These are phyloP conservation scores for Trichoderma sp. DNA, from an alignment of 2,329 filamentous ascomycete species.

Conservation along the genomic window DNA sequence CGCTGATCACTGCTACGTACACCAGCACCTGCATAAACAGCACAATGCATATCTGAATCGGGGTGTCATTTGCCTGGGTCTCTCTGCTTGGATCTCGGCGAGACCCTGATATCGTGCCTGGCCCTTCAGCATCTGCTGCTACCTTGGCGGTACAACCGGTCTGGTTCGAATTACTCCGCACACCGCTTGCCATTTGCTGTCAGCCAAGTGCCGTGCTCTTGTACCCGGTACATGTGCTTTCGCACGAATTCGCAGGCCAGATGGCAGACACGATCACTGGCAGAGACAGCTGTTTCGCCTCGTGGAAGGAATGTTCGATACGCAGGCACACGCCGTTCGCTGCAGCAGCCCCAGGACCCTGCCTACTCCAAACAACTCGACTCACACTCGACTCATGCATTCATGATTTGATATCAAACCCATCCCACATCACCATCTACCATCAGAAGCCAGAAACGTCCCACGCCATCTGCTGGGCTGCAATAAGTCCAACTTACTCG, in stretches of 20 bases:
- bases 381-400: not conserved
- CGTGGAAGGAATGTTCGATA: not conserved
- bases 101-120: not conserved
- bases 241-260: not conserved
- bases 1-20: conserved; percentile 11
- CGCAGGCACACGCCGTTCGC: not conserved
- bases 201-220: not conserved
- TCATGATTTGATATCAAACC: not conserved
- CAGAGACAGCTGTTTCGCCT: not conserved
- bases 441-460: not conserved
- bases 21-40: not conserved
- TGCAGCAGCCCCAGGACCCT: not conserved
- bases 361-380: not conserved
- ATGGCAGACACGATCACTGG: not conserved
- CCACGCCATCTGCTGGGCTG: not conserved
- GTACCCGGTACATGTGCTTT: not conserved
- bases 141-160: not conserved
- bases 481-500: not conserved
- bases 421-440: not conserved
- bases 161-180: not conserved
- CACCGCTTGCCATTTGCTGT: not conserved
- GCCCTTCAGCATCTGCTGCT: not conserved
- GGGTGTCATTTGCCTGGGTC: conserved; percentile 8
- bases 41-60: not conserved
- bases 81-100: conserved; percentile 13